Conservation (phyloP, 306 rosid genomes). For the Calophaca sinica region DNA sequence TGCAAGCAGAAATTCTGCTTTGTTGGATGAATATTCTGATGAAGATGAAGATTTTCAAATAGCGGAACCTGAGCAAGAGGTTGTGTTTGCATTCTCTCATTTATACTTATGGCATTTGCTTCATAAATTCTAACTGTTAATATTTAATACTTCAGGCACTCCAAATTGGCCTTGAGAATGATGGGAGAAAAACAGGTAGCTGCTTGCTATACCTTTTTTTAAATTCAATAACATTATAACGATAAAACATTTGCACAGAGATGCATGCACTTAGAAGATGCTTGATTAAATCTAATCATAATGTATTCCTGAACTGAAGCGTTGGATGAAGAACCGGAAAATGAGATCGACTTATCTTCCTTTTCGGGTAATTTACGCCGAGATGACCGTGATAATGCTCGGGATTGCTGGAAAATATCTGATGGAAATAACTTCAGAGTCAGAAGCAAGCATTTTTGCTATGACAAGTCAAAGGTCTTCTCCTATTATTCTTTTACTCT, state of each 20-base stretch:
- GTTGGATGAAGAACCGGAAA: slow-evolving; percentile 83
- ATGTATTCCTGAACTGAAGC: slow-evolving; percentile 58
- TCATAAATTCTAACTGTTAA: slow-evolving; percentile 33
- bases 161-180: slow-evolving; percentile 63
- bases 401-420: slow-evolving; percentile 96
- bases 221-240: background rate
- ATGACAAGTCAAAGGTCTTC: slow-evolving; percentile 86
- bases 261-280: slow-evolving; percentile 26
- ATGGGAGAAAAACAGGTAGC: slow-evolving; percentile 72
- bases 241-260: slow-evolving; percentile 10
- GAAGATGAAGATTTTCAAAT: slow-evolving; percentile 97
- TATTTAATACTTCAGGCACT: slow-evolving; percentile 61
- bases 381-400: slow-evolving; percentile 81
- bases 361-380: slow-evolving; percentile 85
- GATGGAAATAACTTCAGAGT: slow-evolving; percentile 97
- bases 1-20: slow-evolving; percentile 76
- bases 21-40: slow-evolving; percentile 96
- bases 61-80: slow-evolving; percentile 91
- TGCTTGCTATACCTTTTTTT: slow-evolving; percentile 30
- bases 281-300: slow-evolving; percentile 44
- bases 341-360: slow-evolving; percentile 81
- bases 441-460: slow-evolving; percentile 89
- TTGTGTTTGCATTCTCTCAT: slow-evolving; percentile 46
- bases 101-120: slow-evolving; percentile 30
- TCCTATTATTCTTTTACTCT: slow-evolving; percentile 36